Conservation (phyloP, 2,329 filamentous ascomycete species). For the Colletotrichum filicis region DNA sequence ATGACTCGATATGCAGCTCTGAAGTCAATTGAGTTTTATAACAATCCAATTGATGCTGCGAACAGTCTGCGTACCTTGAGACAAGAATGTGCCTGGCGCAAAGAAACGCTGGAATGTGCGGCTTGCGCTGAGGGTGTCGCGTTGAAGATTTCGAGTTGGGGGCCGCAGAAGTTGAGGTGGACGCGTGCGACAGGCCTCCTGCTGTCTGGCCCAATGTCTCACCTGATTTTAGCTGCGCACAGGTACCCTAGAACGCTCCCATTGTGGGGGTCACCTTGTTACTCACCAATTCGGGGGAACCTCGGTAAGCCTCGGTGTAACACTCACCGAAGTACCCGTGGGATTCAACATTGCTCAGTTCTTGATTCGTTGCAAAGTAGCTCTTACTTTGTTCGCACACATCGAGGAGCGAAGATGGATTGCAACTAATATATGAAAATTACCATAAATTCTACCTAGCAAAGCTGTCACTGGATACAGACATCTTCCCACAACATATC, state of each 20-base stretch:
- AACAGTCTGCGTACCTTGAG: background rate
- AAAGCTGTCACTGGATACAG: background rate
- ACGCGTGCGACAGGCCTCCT: background rate
- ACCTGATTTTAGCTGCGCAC: background rate
- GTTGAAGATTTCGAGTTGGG: background rate
- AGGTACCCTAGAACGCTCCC: background rate
- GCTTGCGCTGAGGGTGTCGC: background rate
- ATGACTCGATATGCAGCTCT: background rate
- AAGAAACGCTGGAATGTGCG: background rate
- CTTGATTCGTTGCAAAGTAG: no score
- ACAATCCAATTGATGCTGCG: background rate
- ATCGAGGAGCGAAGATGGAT: no score
- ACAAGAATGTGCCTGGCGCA: background rate
- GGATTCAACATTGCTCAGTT: background rate
- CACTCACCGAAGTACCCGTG: background rate
- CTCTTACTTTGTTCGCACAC: no score
- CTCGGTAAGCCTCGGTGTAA: background rate
- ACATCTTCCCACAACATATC: conserved; percentile 4
- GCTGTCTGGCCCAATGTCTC: background rate
- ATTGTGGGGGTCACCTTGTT: background rate
- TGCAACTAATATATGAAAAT: background rate
- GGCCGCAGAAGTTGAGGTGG: background rate
- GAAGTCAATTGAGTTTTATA: background rate
- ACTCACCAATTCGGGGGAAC: background rate
- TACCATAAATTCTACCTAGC: background rate